Percentiles rank a stretch among this genome's conserved stretches.
These are phyloP conservation scores for Trichoderma oligosporum DNA, from an alignment of 2,329 filamentous ascomycete genomes.

Conservation along the genomic window DNA sequence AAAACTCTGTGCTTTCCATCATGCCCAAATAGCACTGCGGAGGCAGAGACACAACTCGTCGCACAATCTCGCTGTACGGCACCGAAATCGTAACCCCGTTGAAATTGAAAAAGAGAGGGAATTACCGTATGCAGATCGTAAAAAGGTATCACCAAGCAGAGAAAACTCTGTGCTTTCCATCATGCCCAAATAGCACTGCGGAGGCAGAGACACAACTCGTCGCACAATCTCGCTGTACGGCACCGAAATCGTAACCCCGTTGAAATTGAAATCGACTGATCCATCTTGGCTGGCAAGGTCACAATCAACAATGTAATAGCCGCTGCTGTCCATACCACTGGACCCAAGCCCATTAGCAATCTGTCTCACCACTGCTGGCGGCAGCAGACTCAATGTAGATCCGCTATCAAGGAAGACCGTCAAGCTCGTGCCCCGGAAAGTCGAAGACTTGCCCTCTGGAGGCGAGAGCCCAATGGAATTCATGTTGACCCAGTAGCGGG, in stretches of 20 bases:
- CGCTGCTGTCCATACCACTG: conserved; percentile 35
- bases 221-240: conserved; percentile 48
- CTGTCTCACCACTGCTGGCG: conserved; percentile 48
- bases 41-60: conserved; percentile 24
- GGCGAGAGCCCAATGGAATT: conserved; percentile 41
- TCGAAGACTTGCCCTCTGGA: conserved; percentile 25
- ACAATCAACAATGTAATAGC: conserved; percentile 48
- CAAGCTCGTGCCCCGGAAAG: conserved; percentile 38
- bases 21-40: conserved; percentile 49
- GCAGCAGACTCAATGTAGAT: conserved; percentile 64
- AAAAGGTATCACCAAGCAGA: conserved; percentile 52
- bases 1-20: conserved; percentile 44
- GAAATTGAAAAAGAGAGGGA: conserved; percentile 37
- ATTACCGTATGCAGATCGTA: conserved; percentile 50
- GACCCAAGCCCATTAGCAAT: conserved; percentile 51
- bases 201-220: conserved; percentile 23
- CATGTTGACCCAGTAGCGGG: conserved; percentile 52
- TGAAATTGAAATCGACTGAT: conserved; percentile 48
- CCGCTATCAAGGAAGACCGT: conserved; percentile 69
- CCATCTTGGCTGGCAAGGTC: conserved; percentile 38
- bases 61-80: conserved; percentile 48
- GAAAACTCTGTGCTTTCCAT: conserved; percentile 44
- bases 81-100: conserved; percentile 46
- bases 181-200: conserved; percentile 49
- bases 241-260: conserved; percentile 45